These are phyloP conservation scores for Diaporthe destruens DNA, from an alignment of 2,329 filamentous ascomycete species.

Conservation along the genomic window DNA sequence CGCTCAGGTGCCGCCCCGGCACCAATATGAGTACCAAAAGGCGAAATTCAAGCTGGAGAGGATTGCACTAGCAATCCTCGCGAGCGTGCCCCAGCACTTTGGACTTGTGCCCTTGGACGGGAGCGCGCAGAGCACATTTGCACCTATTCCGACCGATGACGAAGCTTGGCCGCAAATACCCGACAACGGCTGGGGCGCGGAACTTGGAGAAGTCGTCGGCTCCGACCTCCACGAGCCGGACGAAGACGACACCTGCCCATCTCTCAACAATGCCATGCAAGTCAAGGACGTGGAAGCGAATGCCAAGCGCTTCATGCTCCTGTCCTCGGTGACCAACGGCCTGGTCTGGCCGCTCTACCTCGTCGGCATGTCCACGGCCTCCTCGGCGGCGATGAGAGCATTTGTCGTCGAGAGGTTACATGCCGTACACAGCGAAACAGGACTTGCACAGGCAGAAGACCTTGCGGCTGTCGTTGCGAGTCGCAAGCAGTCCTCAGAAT, in stretches of 20 bases:
- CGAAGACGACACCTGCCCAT: constrained; percentile 48
- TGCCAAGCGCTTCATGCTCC: constrained; percentile 61
- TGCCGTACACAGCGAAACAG: constrained; percentile 60
- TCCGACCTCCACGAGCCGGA: constrained; percentile 19
- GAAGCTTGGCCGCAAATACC: constrained; percentile 33
- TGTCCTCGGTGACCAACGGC: constrained; percentile 62
- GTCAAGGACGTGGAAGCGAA: constrained; percentile 52
- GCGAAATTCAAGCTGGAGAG: constrained; percentile 55
- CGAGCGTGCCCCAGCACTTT: constrained; percentile 63
- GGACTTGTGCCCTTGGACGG: constrained; percentile 58
- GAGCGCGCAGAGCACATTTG: constrained; percentile 47
- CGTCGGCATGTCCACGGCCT: constrained; percentile 61
- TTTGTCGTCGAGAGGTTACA: constrained; percentile 61
- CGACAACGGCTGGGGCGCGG: constrained; percentile 16
- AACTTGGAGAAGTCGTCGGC: constrained; percentile 33
- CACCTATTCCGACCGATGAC: constrained; percentile 42
- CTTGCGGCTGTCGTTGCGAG: constrained; percentile 58
- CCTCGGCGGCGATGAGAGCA: constrained; percentile 54
- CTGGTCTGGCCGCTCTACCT: constrained; percentile 65
- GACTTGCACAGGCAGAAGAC: constrained; percentile 58
- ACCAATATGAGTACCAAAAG: constrained; percentile 51
- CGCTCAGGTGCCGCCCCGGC: constrained; percentile 29
- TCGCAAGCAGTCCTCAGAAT: constrained; percentile 45
- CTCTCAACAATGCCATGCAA: constrained; percentile 56
- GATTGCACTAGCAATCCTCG: constrained; percentile 57